phyloP scores from a whole-genome alignment of 768 basidiomycete species.

The Pleurotus platypus region DNA sequence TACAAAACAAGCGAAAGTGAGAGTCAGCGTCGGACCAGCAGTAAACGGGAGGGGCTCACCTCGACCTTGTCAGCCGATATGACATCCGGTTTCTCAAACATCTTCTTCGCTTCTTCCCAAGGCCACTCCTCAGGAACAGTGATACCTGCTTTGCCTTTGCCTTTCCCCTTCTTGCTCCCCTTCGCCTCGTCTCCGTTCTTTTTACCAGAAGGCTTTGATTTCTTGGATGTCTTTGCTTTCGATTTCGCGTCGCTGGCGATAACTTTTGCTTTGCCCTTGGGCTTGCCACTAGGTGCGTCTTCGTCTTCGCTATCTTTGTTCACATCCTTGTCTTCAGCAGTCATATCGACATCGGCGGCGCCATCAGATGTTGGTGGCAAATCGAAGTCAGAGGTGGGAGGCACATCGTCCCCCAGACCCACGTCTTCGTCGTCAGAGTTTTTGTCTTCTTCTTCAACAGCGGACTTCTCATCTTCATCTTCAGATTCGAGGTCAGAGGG shows the following conservation, averaged over 20 bases:
- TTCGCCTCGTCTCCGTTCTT: slow-evolving; percentile 24
- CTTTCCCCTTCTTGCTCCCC: slow-evolving; percentile 35
- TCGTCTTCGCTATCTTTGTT: background rate
- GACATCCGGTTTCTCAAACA: slow-evolving; percentile 91
- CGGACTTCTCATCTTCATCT: slow-evolving; percentile 21
- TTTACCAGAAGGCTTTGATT: slow-evolving; percentile 4
- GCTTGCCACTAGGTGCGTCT: slow-evolving; percentile 11
- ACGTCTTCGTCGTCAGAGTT: slow-evolving; percentile 2
- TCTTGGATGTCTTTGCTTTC: too few relatives aligned
- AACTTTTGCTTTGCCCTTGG: slow-evolving; percentile 24
- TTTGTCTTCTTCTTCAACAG: background rate
- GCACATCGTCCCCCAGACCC: background rate
- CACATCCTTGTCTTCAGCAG: background rate
- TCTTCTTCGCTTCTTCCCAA: slow-evolving; percentile 89
- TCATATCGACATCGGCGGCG: background rate
- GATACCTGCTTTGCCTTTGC: slow-evolving; percentile 74
- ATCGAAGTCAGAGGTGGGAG: background rate
- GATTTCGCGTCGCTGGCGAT: slow-evolving; percentile 25
- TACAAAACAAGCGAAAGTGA: slow-evolving; percentile 23
- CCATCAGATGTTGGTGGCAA: background rate
- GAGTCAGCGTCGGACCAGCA: background rate
- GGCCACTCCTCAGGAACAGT: slow-evolving; percentile 93
- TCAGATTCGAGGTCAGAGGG: slow-evolving; percentile 11
- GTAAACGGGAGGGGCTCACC: slow-evolving; percentile 35
- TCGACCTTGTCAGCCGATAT: slow-evolving; percentile 81